Evolutionary conservation across 1,284 basidiomycete genomes (phyloP).

Genomic region (Tilletia indica): DNA sequence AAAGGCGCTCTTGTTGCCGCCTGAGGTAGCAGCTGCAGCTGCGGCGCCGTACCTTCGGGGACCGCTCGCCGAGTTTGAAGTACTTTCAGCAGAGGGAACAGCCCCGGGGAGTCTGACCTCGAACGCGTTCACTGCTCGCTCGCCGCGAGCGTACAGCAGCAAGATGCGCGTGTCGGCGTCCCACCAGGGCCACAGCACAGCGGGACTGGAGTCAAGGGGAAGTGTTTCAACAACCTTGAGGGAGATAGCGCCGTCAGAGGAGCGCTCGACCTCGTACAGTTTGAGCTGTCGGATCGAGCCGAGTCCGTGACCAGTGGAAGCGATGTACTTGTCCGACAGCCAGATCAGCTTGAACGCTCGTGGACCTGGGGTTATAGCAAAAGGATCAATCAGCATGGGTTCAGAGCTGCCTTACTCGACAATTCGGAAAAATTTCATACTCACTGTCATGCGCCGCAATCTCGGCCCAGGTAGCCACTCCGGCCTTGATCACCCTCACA

Average conservation of each 20-base stretch:
- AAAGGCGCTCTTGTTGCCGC: neutral
- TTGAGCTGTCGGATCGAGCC: slow-evolving; percentile 59
- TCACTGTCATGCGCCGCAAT: slow-evolving; percentile 26
- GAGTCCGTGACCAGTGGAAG: slow-evolving; percentile 58
- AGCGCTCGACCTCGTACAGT: slow-evolving; percentile 48
- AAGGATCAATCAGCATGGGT: neutral
- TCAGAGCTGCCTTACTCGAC: neutral
- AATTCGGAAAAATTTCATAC: neutral
- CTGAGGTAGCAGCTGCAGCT: neutral
- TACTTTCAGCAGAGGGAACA: neutral
- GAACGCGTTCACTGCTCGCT: slow-evolving; percentile 57
- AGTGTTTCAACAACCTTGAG: slow-evolving; percentile 44
- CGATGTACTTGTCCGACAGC: slow-evolving; percentile 55
- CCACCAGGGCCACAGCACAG: slow-evolving; percentile 58
- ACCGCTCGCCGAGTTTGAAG: neutral
- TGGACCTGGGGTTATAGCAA: slow-evolving; percentile 23
- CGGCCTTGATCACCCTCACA: slow-evolving; percentile 42
- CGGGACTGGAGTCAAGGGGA: slow-evolving; percentile 59
- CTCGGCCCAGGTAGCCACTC: slow-evolving; percentile 46
- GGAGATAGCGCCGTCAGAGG: neutral
- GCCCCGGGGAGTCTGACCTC: slow-evolving; percentile 48
- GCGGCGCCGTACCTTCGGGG: slow-evolving; percentile 21
- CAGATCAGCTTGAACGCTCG: slow-evolving; percentile 58
- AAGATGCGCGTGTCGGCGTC: slow-evolving; percentile 60
- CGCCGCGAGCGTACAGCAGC: slow-evolving; percentile 59